Base-by-base conservation (phyloP, 495 filamentous ascomycete species). In the Penicillium paxilli region DNA sequence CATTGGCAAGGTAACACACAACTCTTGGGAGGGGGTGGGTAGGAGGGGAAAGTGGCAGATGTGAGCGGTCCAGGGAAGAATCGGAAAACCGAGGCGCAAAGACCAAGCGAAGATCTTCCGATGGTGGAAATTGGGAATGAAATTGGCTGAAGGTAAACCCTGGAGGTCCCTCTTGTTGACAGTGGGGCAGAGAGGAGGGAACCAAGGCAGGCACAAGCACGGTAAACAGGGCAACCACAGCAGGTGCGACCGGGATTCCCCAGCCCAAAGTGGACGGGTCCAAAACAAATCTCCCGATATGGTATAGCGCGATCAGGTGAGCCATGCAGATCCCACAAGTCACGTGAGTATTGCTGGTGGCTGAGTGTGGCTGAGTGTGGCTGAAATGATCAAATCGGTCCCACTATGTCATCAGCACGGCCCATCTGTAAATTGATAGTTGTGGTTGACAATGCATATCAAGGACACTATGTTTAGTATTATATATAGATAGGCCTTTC, bases 241-340 rank as follows among this genome's bases (percentile, higher is more conserved):
- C 51, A 67, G 63, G 64, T 64, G 61, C 64, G 64, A 47, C 62
- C 56, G 53, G 62, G 56, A 66, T 59, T 57, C 60, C 55, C 63
- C 59, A 54, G 54, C 55, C 47, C 62, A 44, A 37, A 48, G 35
- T 37, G 51, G 57, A 56, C 52, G 21, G 50, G 52, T 52, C 56
- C 59, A 68, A 71, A 77, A 77, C 73, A 77, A 77, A 75, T 74
- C 69, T 77, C 74, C 69, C 60, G 45, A 73, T 69, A 37, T 21
- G 67, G 72, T 50, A 63, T 66, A 56, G 72, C 49, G 44, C 49
- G 14, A 62, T 68, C 64, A 69, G 63, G 65, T 71, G 67, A 42
- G 33, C 46, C 49, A 32, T 21, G 50, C 35, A 51, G 58, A 64
- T 62, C 57, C 47, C 54, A 54, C 54, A 44, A 3, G 40, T 63